Base-by-base conservation (phyloP, 2,329 filamentous ascomycete genomes). In the Metarhizium brunneum region DNA sequence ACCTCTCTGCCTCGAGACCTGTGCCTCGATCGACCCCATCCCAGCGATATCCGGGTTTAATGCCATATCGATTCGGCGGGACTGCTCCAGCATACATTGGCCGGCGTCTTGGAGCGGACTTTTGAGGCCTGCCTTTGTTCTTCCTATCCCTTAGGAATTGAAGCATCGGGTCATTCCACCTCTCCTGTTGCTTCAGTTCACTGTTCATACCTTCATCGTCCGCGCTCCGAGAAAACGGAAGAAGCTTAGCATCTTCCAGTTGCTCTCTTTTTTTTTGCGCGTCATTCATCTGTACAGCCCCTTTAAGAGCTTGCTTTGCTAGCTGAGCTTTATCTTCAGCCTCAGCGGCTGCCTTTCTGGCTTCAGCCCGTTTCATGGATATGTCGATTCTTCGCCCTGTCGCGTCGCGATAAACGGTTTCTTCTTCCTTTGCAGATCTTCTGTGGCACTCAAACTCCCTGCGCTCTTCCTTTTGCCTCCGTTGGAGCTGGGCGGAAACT, bases 81-180 rank as follows among this genome's bases (percentile, higher is more conserved):
- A 87, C 88, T 0, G 86, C 80, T 0, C 92, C 94, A 58, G 84
- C 75, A 68, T 97, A 99, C 4, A 88, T 68, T 4, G 87, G 89
- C 61, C 80, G 83, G 14, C 72, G 69, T 55, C 71, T 75, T 10
- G 68, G 64, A 30, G 7, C 18, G 5, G 45, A 13, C 5, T 14
- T 4, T 48, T 16, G 45, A 29, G 45, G 11, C 20, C 13, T 47
- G 65, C 64, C 55, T 62, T 71, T 53, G 64, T 64, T 54, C 65
- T 68, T 67, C 66, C 79, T 72, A 72, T 81, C 65, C 66, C 76
- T 68, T 68, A 96, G 68, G 65, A 97, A 95, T 63, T 83, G 81
- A 57, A 86, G 86, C 71, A 95, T 95, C 1, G 94, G 94, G 73
- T 99, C 94, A 68, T 96, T 92, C 95, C 95, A 99, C 62, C 92